Evolutionary conservation across 2,329 filamentous ascomycete genomes (phyloP), one percentile per base, ranked within the genome.

Genomic region (Aspergillus arachidicola): DNA sequence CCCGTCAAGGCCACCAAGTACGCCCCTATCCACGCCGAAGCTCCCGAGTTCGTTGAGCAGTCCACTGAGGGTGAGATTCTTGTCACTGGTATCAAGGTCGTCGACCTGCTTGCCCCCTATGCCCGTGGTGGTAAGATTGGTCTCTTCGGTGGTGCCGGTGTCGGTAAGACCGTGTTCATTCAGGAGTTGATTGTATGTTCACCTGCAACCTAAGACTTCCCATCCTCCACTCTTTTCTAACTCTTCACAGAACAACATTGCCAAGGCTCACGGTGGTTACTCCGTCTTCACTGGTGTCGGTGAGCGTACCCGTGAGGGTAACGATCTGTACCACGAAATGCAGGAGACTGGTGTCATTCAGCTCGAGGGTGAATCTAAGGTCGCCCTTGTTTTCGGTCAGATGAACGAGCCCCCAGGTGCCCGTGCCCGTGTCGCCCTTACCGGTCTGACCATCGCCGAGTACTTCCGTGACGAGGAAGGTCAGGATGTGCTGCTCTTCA

Each of bases 241-340:
- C 58, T n/a, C 26, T 45, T 23, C 16, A 6, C 14, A 90, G 87
- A 99, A 99, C 93, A 99, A 99, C 91, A 98, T 99, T 81, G 95
- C 95, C 85, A 98, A 98, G 90, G 95, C 95, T 76, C 95, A 99
- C 87, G 95, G 95, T 96, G 95, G 95, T 96, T 99, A 96, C 92
- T 99, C 95, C 73, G 95, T 99, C 82, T 99, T 99, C 91, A 97
- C 93, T 81, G 95, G 95, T 94, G 95, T 99, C 85, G 95, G 95
- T 83, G 95, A 99, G 91, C 94, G 95, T 88, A 99, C 95, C 81
- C 95, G 95, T 93, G 95, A 99, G 90, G 95, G 95, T 89, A 99
- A 99, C 90, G 95, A 99, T 90, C 84, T 99, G 88, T 99, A 99
- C 91, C 94, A 99, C 86, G 95, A 99, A 89, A 99, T 99, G 95